Percentiles rank a stretch among this genome's conserved stretches.
phyloP scores from a whole-genome alignment of 768 basidiomycete genomes.

The Phanerodontia chrysosporium region DNA sequence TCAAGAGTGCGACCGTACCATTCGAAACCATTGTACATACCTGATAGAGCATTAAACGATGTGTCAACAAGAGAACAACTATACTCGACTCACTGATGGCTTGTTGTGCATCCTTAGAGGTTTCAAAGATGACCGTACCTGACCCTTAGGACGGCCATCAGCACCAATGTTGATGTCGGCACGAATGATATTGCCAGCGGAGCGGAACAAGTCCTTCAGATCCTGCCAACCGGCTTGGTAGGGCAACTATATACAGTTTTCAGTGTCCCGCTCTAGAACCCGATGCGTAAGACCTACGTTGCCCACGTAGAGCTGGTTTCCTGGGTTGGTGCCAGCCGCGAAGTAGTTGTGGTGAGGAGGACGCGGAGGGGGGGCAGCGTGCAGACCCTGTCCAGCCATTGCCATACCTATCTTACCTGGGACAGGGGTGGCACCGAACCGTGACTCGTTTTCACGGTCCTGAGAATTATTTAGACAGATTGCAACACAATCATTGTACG shows the following conservation, averaged over 20 bases:
- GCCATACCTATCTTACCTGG: conserved; percentile 96
- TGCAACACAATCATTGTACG: conserved; percentile 2
- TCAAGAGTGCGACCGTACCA: conserved; percentile 96
- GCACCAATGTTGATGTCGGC: conserved; percentile 94
- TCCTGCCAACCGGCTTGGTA: conserved; percentile 99
- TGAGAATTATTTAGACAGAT: conserved; percentile 27
- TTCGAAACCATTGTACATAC: conserved; percentile 95
- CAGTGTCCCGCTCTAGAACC: background rate
- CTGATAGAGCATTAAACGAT: conserved; percentile 36
- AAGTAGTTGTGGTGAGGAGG: conserved; percentile 79
- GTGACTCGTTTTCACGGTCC: conserved; percentile 96
- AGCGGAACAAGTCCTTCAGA: conserved; percentile 93
- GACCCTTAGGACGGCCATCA: conserved; percentile 91
- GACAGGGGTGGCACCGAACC: conserved; percentile 93
- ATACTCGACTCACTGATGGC: conserved; percentile 75
- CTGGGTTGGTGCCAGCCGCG: conserved; percentile 67
- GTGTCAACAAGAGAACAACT: background rate
- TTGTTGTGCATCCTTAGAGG: conserved; percentile 82
- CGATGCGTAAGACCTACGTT: conserved; percentile 56
- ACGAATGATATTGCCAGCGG: conserved; percentile 91
- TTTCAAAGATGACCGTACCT: conserved; percentile 96
- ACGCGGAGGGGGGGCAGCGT: conserved; percentile 78
- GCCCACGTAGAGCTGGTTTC: conserved; percentile 89
- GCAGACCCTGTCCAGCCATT: conserved; percentile 85
- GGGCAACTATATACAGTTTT: conserved; percentile 64